Evolutionary conservation across 2,329 filamentous ascomycete species (phyloP).

Genomic region (Colletotrichum sp.): DNA sequence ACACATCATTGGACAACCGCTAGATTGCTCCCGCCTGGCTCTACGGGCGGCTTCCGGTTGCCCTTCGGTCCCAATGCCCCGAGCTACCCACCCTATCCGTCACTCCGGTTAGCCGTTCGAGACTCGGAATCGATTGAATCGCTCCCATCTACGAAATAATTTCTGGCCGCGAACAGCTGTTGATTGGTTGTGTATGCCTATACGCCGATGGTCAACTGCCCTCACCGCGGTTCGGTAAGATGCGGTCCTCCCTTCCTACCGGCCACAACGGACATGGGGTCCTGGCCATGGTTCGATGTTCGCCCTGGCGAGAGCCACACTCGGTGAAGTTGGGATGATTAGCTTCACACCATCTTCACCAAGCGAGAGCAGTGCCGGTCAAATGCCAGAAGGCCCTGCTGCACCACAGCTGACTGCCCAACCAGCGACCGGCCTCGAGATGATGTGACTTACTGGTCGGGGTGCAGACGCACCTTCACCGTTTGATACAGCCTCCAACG

Average conservation of each 20-base stretch:
- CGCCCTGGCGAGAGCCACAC: neutral
- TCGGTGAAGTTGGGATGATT: conserved; percentile 13
- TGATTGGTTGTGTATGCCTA: neutral
- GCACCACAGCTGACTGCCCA: neutral
- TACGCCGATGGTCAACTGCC: neutral
- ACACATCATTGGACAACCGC: neutral
- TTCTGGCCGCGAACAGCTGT: neutral
- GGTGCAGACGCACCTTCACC: neutral
- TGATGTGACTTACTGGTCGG: neutral
- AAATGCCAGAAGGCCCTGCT: neutral
- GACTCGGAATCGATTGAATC: neutral
- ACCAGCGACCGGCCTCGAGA: neutral
- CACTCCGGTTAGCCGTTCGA: neutral
- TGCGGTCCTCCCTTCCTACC: neutral
- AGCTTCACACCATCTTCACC: conserved; percentile 7
- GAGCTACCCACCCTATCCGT: neutral
- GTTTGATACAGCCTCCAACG: neutral
- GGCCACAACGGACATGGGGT: neutral
- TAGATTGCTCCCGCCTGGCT: neutral
- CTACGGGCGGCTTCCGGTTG: neutral
- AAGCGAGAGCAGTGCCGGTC: conserved; percentile 15
- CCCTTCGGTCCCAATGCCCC: neutral
- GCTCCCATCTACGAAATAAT: neutral
- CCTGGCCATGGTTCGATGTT: conserved; percentile 1
- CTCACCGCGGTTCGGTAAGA: neutral